A percentile compares a stretch with the other conserved stretches of the same genome.
Conservation (phyloP, 768 basidiomycete genomes). For the Mycena indigotica region DNA sequence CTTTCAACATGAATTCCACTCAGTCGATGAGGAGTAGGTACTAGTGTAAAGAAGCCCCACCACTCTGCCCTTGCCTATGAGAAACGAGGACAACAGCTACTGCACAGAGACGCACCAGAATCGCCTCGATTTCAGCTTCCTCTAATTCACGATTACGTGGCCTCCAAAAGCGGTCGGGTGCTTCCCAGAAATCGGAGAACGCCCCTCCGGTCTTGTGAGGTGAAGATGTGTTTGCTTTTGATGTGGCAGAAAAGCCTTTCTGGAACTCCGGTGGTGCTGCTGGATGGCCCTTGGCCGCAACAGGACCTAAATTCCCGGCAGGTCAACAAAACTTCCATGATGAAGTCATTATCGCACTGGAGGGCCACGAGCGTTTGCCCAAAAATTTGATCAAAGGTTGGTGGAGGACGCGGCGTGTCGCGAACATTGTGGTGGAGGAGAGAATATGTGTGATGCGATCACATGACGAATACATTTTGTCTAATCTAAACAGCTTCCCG, state of each 20-base stretch:
- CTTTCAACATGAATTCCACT: constrained; percentile 14
- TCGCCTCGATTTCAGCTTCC: constrained; percentile 64
- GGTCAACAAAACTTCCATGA: neutral
- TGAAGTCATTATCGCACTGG: constrained; percentile 34
- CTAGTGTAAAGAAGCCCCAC: constrained; percentile 61
- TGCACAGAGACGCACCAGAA: constrained; percentile 51
- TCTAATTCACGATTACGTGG: constrained; percentile 50
- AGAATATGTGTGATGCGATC: neutral
- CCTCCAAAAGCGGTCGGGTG: constrained; percentile 60
- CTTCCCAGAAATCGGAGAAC: constrained; percentile 65
- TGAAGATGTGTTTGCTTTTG: constrained; percentile 24
- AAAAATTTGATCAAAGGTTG: constrained; percentile 66
- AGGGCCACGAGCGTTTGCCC: constrained; percentile 57
- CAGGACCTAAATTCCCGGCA: constrained; percentile 30
- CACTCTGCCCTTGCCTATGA: constrained; percentile 47
- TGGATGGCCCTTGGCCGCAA: constrained; percentile 59
- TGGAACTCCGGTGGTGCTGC: constrained; percentile 65
- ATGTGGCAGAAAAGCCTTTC: constrained; percentile 46
- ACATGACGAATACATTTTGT: constrained; percentile 5
- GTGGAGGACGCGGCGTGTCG: constrained; percentile 43
- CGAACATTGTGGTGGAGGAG: constrained; percentile 28
- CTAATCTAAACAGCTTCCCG: constrained; percentile 70
- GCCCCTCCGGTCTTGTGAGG: constrained; percentile 10
- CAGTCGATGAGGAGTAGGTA: constrained; percentile 16
- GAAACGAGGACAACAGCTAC: constrained; percentile 5